Evolutionary conservation across 495 filamentous ascomycete genomes (phyloP), one percentile per base, ranked within the genome.

Genomic region (Neurospora africana): DNA sequence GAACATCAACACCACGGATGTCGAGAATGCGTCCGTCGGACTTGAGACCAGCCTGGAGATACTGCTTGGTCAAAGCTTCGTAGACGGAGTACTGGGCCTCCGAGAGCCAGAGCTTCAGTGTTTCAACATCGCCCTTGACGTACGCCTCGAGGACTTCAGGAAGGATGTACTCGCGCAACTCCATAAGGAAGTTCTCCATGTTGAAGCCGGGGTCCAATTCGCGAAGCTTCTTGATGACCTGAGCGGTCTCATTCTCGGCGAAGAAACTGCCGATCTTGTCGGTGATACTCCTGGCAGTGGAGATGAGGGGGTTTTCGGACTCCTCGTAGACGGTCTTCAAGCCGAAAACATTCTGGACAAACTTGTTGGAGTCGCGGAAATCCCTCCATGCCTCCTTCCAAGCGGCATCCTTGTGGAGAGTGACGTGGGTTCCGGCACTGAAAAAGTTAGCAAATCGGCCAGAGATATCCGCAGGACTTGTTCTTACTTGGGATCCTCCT

Each of bases 71-170:
- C 70, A 99, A 84, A 37, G 96, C 96, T 74, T 92, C 90, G 78
- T 98, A 99, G 74, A 99, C 95, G 38, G 90, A 91, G 82, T 90
- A 98, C 79, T 99, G 95, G 3, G 95, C 94, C 40, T 94, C 96
- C 0, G 92, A 95, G 8, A 99, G 89, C 95, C 95, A 99, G 17
- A 95, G 86, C 81, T 94, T 94, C 44, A 99, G 85, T 0, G 92
- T 94, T 78, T 96, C 93, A 19, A 89, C 86, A 79, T 99, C 96
- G 69, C 94, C 95, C 84, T 96, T 98, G 69, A 98, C 95, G 74
- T 99, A 99, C 6, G 96, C 96, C 76, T 99, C 95, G 9, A 99
- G 88, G 4, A 98, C 96, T 81, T 99, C 95, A 2, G 95, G 95
- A 8, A 99, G 87, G 73, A 98, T 98, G 81, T 98, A 99, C 83